These are phyloP conservation scores for Fagopyrum tataricum DNA, from an alignment of 148 eudicot species.

Conservation along the genomic window DNA sequence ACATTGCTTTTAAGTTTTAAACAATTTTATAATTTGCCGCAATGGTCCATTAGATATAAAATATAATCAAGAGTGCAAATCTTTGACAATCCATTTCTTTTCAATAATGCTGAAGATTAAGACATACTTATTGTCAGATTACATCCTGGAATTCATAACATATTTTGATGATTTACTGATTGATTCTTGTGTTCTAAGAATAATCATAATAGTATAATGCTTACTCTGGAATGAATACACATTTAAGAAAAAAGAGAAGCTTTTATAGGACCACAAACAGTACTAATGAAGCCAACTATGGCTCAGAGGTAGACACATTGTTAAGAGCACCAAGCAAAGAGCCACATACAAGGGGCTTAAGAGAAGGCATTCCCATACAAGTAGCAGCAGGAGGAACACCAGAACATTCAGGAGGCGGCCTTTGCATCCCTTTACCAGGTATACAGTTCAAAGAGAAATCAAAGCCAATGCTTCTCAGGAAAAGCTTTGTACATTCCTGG, in stretches of 20 bases:
- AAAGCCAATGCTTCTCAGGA: constrained; percentile 38
- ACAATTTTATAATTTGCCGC: not conserved
- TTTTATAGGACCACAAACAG: too few species aligned
- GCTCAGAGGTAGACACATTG: not conserved
- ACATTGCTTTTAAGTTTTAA: not conserved
- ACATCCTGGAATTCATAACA: not conserved
- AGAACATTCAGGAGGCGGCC: constrained; percentile 60
- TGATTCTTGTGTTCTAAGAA: not conserved
- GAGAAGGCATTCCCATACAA: constrained; percentile 46
- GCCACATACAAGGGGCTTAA: constrained; percentile 59
- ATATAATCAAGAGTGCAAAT: too few species aligned
- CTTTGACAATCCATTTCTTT: not conserved
- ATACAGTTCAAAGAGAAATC: constrained; percentile 69
- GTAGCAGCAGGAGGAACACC: constrained; percentile 36
- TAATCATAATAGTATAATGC: too few species aligned
- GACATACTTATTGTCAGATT: not conserved
- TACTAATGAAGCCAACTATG: not conserved
- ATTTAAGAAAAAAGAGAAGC: too few species aligned
- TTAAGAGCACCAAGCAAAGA: constrained; percentile 21
- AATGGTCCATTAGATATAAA: not conserved
- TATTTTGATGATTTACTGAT: not conserved
- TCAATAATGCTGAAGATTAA: not conserved
- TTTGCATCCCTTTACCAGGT: constrained; percentile 52
- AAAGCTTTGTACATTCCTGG: constrained; percentile 41
- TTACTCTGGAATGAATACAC: too few species aligned